Conservation (phyloP, 2,329 filamentous ascomycete species). For the Penicillium sp. region DNA sequence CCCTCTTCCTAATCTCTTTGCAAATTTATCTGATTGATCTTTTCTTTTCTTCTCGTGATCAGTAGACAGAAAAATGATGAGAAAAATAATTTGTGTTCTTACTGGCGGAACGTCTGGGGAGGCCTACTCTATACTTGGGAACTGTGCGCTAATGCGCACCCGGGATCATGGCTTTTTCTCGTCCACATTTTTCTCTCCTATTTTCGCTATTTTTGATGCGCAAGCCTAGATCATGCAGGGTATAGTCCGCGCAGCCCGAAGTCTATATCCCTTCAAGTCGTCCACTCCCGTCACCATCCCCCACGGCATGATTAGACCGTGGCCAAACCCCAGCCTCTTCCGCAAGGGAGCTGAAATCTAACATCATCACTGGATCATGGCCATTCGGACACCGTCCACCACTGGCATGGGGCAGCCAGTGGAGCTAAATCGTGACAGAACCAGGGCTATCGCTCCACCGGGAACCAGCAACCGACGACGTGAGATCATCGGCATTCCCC, state of each 20-base stretch:
- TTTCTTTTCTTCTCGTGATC: background rate
- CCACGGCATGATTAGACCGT: background rate
- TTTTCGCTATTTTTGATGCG: background rate
- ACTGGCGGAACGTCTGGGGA: background rate
- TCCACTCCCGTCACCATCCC: background rate
- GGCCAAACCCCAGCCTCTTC: background rate
- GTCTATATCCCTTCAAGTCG: background rate
- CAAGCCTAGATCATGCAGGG: background rate
- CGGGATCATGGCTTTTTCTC: background rate
- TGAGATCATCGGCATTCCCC: constrained; percentile 10
- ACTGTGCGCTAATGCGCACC: background rate
- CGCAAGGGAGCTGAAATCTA: background rate
- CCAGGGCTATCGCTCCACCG: constrained; percentile 10
- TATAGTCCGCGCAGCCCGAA: background rate
- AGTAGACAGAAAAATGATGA: background rate
- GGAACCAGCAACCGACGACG: constrained; percentile 2
- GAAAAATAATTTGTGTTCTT: background rate
- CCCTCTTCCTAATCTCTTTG: background rate
- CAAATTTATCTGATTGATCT: background rate
- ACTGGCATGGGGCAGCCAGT: background rate
- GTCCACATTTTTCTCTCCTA: background rate
- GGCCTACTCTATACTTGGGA: background rate
- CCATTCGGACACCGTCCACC: background rate
- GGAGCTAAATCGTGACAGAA: constrained; percentile 7
- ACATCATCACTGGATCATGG: background rate